These are phyloP conservation scores for Xylariomycetidae sp. DNA, from an alignment of 2,329 filamentous ascomycete genomes.

Conservation along the genomic window DNA sequence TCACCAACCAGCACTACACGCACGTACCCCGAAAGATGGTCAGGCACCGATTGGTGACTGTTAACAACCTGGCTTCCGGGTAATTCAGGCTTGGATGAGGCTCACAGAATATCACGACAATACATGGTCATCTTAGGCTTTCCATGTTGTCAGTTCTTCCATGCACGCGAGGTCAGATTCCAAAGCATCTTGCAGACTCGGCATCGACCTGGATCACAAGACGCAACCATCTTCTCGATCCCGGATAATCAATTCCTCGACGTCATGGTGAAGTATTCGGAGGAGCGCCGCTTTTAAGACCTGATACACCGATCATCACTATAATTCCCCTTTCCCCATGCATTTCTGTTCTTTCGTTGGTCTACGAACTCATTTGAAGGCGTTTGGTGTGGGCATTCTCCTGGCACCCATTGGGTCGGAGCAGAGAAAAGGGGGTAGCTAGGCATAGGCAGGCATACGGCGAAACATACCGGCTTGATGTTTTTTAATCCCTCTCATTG, in stretches of 20 bases:
- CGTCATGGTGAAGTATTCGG: too few relatives aligned
- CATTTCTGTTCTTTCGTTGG: too few relatives aligned
- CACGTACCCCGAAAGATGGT: neutral
- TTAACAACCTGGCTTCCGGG: neutral
- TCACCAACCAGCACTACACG: slow-evolving; percentile 6
- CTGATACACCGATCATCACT: too few relatives aligned
- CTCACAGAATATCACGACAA: neutral
- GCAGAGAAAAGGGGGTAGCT: neutral
- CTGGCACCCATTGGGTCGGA: neutral
- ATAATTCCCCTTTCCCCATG: too few relatives aligned
- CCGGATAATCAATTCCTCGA: too few relatives aligned
- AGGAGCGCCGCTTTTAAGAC: too few relatives aligned
- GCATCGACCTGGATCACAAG: too few relatives aligned
- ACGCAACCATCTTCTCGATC: too few relatives aligned
- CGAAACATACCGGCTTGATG: neutral
- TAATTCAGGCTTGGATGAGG: neutral
- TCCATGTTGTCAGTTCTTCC: too few relatives aligned
- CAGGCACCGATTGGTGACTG: neutral
- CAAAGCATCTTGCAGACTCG: too few relatives aligned
- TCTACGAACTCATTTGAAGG: too few relatives aligned
- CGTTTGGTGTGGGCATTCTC: neutral
- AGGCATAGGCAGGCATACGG: neutral
- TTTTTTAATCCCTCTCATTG: neutral
- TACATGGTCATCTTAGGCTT: neutral
- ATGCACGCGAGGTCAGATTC: too few relatives aligned